Conservation (phyloP, 106 monocot genomes). For the Apostasia shenzhenica region DNA sequence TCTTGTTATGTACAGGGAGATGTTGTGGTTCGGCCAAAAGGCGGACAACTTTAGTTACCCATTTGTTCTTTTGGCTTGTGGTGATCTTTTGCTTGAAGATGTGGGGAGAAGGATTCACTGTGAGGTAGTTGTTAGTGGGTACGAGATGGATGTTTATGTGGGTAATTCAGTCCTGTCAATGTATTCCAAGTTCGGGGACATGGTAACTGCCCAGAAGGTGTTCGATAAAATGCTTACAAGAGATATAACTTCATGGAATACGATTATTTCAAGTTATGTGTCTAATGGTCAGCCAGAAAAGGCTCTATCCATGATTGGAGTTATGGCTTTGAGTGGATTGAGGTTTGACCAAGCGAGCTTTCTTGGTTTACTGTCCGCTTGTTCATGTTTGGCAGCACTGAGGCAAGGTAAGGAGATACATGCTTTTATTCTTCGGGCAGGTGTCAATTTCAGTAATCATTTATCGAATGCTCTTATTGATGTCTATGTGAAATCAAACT, state of each 20-base stretch:
- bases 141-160: conserved; percentile 32
- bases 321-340: not conserved
- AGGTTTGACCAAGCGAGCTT: conserved; percentile 22
- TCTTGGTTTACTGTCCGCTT: conserved; percentile 39
- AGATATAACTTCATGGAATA: conserved; percentile 53
- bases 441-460: conserved; percentile 12
- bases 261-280: conserved; percentile 30
- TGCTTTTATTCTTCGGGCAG: conserved; percentile 20
- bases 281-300: conserved; percentile 17
- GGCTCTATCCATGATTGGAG: conserved; percentile 18
- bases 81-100: conserved; percentile 23
- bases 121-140: conserved; percentile 30
- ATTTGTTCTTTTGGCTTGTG: conserved; percentile 56
- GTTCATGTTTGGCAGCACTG: conserved; percentile 29
- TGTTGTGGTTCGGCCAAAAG: conserved; percentile 22
- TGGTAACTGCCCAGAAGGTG: conserved; percentile 22
- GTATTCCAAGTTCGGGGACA: conserved; percentile 40
- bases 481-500: conserved; percentile 31
- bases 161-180: conserved; percentile 38
- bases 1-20: conserved; percentile 28
- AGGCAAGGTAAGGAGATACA: conserved; percentile 50
- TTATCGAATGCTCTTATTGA: conserved; percentile 33
- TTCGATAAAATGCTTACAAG: conserved; percentile 31
- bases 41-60: conserved; percentile 55
- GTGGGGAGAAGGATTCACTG: conserved; percentile 32